Percentiles rank a stretch among this genome's conserved stretches.
Conservation (phyloP, 1,139 yeast genomes). For the Suhomyces maxii region DNA sequence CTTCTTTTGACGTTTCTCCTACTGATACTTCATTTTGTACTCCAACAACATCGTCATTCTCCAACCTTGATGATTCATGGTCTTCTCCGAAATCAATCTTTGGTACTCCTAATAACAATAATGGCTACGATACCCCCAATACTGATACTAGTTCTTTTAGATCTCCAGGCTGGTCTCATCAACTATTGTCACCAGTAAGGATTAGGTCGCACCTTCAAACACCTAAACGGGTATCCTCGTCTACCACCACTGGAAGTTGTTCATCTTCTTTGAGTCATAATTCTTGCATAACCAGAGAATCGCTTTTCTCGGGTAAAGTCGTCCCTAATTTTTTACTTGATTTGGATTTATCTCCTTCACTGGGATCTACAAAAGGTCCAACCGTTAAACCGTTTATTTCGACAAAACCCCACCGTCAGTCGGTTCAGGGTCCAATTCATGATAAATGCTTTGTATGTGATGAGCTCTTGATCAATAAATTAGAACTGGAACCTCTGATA, state of each 20-base stretch:
- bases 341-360: neutral
- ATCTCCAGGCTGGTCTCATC: constrained; percentile 1
- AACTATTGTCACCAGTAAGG: constrained; percentile 1
- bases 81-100: neutral
- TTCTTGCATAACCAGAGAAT: too few species aligned
- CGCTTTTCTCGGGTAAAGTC: too few species aligned
- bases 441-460: constrained; percentile 39
- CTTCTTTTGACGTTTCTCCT: constrained; percentile 1
- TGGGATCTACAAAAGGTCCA: constrained; percentile 21
- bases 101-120: neutral
- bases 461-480: constrained; percentile 33
- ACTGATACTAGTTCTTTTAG: neutral
- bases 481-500: constrained; percentile 34
- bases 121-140: neutral
- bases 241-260: too few species aligned
- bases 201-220: neutral
- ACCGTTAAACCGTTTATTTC: constrained; percentile 26
- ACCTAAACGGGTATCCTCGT: neutral
- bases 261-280: too few species aligned
- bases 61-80: neutral
- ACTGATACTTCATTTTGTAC: neutral
- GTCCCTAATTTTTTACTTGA: too few species aligned
- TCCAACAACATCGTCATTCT: neutral
- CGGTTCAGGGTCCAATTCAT: neutral
- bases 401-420: constrained; percentile 15